phyloP scores from a whole-genome alignment of 345 rosid genomes.

The Rhodamnia argentea region DNA sequence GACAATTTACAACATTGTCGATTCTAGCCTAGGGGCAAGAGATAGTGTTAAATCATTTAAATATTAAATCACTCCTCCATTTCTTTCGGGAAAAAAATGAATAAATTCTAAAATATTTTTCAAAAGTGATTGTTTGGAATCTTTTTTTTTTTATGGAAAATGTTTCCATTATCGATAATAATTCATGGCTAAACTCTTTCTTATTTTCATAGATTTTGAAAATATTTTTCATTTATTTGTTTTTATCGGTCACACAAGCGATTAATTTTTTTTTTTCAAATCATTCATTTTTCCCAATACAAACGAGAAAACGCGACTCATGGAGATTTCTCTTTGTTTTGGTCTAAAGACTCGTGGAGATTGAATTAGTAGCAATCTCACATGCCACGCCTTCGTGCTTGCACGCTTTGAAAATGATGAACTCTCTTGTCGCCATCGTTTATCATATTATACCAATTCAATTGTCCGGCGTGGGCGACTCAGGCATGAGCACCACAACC shows the following conservation, averaged over 20 bases:
- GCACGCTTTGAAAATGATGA: background rate
- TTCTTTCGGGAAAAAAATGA: background rate
- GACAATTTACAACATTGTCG: accelerated
- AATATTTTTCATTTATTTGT: background rate
- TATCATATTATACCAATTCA: background rate
- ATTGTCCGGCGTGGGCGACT: background rate
- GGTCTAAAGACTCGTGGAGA: background rate
- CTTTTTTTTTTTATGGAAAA: background rate
- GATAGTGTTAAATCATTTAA: background rate
- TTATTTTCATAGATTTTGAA: background rate
- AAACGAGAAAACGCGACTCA: background rate
- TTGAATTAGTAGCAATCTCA: background rate
- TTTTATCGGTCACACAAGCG: accelerated
- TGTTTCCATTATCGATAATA: accelerated
- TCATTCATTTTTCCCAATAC: background rate
- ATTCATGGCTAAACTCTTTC: accelerated
- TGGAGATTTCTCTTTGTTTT: background rate
- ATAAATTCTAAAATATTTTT: background rate
- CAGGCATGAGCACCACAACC: background rate
- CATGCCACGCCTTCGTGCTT: background rate
- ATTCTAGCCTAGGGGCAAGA: background rate
- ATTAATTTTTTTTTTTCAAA: background rate
- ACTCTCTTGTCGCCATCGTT: background rate
- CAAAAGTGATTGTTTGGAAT: background rate
- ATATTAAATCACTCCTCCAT: background rate